phyloP scores from a whole-genome alignment of 768 basidiomycete species.

The Tubosaeta brunneosetosa region DNA sequence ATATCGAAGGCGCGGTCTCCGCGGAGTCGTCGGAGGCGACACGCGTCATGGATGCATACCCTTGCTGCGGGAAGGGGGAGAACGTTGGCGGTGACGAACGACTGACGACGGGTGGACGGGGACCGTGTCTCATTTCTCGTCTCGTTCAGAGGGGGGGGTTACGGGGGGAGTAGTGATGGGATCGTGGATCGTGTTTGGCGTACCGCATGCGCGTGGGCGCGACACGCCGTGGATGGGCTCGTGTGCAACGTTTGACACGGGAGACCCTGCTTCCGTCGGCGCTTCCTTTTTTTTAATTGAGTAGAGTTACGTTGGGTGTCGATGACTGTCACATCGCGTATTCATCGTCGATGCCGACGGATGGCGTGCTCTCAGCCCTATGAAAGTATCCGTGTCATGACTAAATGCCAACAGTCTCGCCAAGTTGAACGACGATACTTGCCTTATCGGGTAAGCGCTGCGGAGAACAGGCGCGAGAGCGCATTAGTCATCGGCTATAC shows the following conservation, averaged over 20 bases:
- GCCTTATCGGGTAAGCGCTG: conserved; percentile 9
- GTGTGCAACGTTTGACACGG: not conserved
- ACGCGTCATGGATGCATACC: conserved; percentile 55
- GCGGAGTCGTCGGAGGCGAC: conserved; percentile 47
- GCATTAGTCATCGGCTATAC: conserved; percentile 21
- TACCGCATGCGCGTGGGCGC: not conserved
- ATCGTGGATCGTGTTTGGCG: not conserved
- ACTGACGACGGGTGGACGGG: not conserved
- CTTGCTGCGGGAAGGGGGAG: conserved; percentile 25
- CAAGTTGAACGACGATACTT: conserved; percentile 20
- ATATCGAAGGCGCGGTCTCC: conserved; percentile 44
- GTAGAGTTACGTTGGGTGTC: not conserved
- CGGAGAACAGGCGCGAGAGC: conserved; percentile 14
- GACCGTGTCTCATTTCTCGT: not conserved
- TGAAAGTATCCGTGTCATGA: not conserved
- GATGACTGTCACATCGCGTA: not conserved
- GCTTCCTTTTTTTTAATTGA: not conserved
- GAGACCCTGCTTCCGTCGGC: not conserved
- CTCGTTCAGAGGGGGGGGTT: not conserved
- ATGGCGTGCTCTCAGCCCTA: not conserved
- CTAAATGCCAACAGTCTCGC: not conserved
- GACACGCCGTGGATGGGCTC: not conserved
- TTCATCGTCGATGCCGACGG: not conserved
- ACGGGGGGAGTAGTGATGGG: not conserved
- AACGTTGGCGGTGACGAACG: too few relatives aligned